A percentile compares a stretch with the other conserved stretches of the same genome.
Evolutionary conservation across 1,139 yeast species (phyloP).

Genomic region (Kluyveromyces sp.): DNA sequence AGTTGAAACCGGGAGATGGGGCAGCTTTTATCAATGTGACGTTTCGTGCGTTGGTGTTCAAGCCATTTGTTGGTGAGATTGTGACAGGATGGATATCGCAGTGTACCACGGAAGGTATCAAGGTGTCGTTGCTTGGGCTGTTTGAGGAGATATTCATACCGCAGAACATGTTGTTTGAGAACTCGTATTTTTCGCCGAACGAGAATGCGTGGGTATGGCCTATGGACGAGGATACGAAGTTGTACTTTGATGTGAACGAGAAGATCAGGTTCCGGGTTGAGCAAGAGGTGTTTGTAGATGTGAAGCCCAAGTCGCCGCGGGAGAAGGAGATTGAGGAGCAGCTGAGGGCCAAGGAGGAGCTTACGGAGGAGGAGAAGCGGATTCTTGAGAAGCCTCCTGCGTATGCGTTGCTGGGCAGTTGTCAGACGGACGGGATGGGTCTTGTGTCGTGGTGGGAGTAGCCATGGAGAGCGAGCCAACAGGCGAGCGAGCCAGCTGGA

Average conservation of each 20-base stretch:
- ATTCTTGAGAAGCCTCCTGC: conserved; percentile 48
- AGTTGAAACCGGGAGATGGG: conserved; percentile 94
- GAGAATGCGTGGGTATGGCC: conserved; percentile 98
- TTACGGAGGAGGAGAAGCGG: conserved; percentile 23
- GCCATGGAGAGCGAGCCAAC: conserved; percentile 3
- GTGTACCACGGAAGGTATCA: conserved; percentile 80
- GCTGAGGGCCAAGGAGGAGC: conserved; percentile 21
- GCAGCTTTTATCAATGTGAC: conserved; percentile 70
- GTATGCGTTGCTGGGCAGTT: conserved; percentile 79
- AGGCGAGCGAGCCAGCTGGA: not conserved
- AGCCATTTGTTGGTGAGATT: conserved; percentile 93
- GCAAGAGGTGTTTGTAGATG: conserved; percentile 75
- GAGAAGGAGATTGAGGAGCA: conserved; percentile 38
- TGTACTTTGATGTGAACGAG: conserved; percentile 84
- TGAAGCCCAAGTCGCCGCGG: conserved; percentile 64
- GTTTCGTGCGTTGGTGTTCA: conserved; percentile 74
- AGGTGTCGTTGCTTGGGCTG: conserved; percentile 55
- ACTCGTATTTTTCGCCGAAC: conserved; percentile 55
- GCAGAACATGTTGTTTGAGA: conserved; percentile 69
- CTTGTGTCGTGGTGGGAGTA: conserved; percentile 93
- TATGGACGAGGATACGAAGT: conserved; percentile 59
- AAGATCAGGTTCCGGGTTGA: conserved; percentile 86
- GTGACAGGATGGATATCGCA: conserved; percentile 89
- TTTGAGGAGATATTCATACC: conserved; percentile 92
- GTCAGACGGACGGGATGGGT: conserved; percentile 96